Conservation (phyloP, 495 filamentous ascomycete genomes). For the Penicillium dipodomyicola region DNA sequence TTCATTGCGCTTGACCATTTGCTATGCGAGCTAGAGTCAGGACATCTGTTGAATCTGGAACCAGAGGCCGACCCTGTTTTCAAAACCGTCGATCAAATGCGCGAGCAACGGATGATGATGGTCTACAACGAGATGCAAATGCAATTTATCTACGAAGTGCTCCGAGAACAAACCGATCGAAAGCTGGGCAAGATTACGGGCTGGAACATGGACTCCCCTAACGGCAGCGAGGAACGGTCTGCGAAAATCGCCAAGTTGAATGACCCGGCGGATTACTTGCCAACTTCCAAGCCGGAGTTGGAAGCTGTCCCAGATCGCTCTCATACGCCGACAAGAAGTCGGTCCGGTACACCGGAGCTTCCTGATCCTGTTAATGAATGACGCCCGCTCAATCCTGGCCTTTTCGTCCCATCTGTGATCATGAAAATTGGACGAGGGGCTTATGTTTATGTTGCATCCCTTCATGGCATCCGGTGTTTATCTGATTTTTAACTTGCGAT, state of each 20-base stretch:
- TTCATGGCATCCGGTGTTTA: constrained; percentile 33
- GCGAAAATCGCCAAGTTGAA: constrained; percentile 44
- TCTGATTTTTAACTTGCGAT: constrained; percentile 10
- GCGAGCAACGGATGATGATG: constrained; percentile 93
- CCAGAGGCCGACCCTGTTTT: constrained; percentile 61
- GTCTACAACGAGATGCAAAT: constrained; percentile 89
- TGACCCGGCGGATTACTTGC: constrained; percentile 31
- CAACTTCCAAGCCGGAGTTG: constrained; percentile 41
- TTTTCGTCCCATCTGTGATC: constrained; percentile 13
- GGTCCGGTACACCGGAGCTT: constrained; percentile 31
- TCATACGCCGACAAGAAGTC: constrained; percentile 30
- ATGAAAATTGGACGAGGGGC: constrained; percentile 16
- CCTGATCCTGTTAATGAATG: constrained; percentile 43
- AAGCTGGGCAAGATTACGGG: constrained; percentile 41
- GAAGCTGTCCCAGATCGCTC: constrained; percentile 31
- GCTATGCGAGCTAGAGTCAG: constrained; percentile 74
- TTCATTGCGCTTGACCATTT: constrained; percentile 95
- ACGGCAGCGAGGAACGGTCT: constrained; percentile 33
- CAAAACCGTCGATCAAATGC: constrained; percentile 73
- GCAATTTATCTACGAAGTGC: constrained; percentile 83
- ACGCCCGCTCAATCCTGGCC: constrained; percentile 9
- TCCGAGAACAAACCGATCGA: constrained; percentile 66
- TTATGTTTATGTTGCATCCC: constrained; percentile 29
- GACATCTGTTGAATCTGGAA: constrained; percentile 53
- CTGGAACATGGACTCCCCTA: constrained; percentile 16